phyloP scores from a whole-genome alignment of 441 rosid species.

The Flueggea neowawraea region DNA sequence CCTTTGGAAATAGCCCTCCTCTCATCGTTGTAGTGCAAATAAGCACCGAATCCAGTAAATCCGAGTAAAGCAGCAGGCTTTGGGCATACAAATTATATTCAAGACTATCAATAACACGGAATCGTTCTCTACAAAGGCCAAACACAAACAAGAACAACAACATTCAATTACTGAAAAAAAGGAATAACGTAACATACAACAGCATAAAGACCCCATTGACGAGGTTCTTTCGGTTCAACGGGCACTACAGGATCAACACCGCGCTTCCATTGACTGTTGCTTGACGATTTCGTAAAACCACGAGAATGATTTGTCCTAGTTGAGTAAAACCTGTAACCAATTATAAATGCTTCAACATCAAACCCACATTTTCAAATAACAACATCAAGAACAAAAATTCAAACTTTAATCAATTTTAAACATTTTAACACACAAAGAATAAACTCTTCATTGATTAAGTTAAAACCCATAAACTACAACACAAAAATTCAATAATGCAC shows the following conservation, averaged over 20 bases:
- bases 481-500: too few species aligned
- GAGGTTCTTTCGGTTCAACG: slow-evolving; percentile 34
- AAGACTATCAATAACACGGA: too few species aligned
- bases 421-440: background rate
- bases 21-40: slow-evolving; percentile 74
- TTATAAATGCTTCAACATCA: background rate
- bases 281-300: slow-evolving; percentile 45
- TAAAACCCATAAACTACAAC: too few species aligned
- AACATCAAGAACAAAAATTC: background rate
- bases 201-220: slow-evolving; percentile 32
- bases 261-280: slow-evolving; percentile 22
- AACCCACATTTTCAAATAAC: background rate
- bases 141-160: background rate
- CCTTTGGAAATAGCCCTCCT: slow-evolving; percentile 64
- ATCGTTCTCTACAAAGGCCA: background rate
- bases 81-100: slow-evolving; percentile 9
- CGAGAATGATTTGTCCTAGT: slow-evolving; percentile 40
- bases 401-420: background rate
- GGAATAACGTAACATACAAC: slow-evolving; percentile 41
- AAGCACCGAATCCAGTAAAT: slow-evolving; percentile 46
- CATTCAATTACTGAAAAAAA: slow-evolving; percentile 12
- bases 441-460: too few species aligned
- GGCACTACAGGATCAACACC: slow-evolving; percentile 20
- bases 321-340: slow-evolving; percentile 46
- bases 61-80: slow-evolving; percentile 65